phyloP scores from a whole-genome alignment of 2,329 filamentous ascomycete species.

The Xylaria sp. region DNA sequence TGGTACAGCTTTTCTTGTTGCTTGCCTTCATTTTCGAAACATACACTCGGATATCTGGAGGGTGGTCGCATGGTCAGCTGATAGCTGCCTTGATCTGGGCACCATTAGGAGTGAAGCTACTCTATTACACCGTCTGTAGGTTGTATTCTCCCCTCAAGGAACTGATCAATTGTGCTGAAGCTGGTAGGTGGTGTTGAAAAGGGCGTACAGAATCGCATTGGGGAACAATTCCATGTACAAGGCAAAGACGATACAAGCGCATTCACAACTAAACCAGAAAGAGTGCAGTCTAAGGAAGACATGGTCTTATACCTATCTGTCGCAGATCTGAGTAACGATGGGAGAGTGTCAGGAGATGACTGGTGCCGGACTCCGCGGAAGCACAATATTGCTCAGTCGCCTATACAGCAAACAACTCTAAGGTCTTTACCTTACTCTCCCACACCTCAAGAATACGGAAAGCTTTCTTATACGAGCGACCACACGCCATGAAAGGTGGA shows the following conservation, averaged over 20 bases:
- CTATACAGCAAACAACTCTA: not conserved
- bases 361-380: not conserved
- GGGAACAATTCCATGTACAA: not conserved
- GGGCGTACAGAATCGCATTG: conserved; percentile 8
- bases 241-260: not conserved
- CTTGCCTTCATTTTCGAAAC: not conserved
- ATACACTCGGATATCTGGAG: not conserved
- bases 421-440: not conserved
- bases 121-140: conserved; percentile 18
- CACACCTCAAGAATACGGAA: not conserved
- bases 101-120: conserved; percentile 6
- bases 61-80: conserved; percentile 23
- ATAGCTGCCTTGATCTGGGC: conserved; percentile 14
- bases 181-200: conserved; percentile 10
- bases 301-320: not conserved
- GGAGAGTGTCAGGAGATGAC: not conserved
- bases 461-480: not conserved
- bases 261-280: not conserved
- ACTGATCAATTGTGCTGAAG: not conserved
- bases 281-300: not conserved
- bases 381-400: not conserved
- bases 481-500: not conserved
- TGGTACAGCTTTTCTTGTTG: not conserved
- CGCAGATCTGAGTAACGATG: not conserved
- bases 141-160: no score